These are phyloP conservation scores for Metschnikowia aberdeeniae DNA, from an alignment of 805 yeast species.

Conservation along the genomic window DNA sequence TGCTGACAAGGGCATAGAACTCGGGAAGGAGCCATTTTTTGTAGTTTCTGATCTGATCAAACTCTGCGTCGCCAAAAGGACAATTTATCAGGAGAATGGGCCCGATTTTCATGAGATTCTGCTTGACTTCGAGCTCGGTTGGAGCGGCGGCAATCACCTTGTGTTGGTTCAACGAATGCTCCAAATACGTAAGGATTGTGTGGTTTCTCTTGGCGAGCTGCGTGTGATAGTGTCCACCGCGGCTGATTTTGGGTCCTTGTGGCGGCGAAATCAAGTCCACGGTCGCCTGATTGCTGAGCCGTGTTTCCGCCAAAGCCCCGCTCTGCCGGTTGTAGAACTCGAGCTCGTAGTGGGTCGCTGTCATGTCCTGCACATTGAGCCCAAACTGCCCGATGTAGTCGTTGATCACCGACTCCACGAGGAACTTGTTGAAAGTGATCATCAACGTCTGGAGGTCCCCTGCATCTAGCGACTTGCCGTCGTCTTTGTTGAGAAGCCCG, in stretches of 20 bases:
- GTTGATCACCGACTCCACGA: slow-evolving; percentile 47
- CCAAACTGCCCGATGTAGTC: slow-evolving; percentile 43
- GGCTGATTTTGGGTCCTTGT: slow-evolving; percentile 13
- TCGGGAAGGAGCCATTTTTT: slow-evolving; percentile 60
- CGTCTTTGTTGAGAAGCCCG: slow-evolving; percentile 52
- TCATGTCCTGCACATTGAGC: slow-evolving; percentile 24
- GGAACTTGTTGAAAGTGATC: slow-evolving; percentile 55
- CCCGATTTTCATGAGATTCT: slow-evolving; percentile 54
- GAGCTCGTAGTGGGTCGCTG: slow-evolving; percentile 44
- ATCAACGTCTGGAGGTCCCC: slow-evolving; percentile 41
- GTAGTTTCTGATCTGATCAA: slow-evolving; percentile 45
- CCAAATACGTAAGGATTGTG: slow-evolving; percentile 52
- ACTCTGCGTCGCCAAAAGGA: slow-evolving; percentile 51
- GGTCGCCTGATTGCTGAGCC: slow-evolving; percentile 32
- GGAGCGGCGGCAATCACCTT: slow-evolving; percentile 40
- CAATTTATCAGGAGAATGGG: slow-evolving; percentile 62
- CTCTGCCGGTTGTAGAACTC: slow-evolving; percentile 33
- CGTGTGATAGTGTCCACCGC: slow-evolving; percentile 3
- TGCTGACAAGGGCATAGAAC: slow-evolving; percentile 43
- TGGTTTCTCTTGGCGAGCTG: slow-evolving; percentile 25
- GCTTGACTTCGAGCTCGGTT: slow-evolving; percentile 47
- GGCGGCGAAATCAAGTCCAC: slow-evolving; percentile 44
- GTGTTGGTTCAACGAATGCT: slow-evolving; percentile 53
- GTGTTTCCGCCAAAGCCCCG: slow-evolving; percentile 36
- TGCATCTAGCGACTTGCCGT: slow-evolving; percentile 41